phyloP scores from a whole-genome alignment of 2,329 filamentous ascomycete genomes.

The Calonectria hawksworthii region DNA sequence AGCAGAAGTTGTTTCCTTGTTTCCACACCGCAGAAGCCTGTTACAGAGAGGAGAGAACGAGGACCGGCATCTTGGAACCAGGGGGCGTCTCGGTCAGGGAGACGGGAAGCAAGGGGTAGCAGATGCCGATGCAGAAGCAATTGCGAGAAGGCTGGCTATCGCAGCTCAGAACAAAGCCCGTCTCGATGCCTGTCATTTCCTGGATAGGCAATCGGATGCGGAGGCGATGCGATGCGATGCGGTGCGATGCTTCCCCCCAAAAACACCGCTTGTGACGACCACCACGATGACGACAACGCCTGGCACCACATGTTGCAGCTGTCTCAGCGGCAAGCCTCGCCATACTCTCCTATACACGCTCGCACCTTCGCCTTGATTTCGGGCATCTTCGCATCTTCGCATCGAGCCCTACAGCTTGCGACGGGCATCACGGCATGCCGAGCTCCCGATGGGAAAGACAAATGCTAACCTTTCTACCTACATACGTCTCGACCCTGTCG shows the following conservation, averaged over 20 bases:
- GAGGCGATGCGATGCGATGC: not conserved
- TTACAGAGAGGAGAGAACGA: not conserved
- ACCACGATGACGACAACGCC: not conserved
- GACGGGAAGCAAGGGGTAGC: not conserved
- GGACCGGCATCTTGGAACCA: not conserved
- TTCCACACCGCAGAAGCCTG: not conserved
- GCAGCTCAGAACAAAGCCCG: not conserved
- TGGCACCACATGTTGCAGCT: not conserved
- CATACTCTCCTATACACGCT: not conserved
- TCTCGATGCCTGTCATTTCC: not conserved
- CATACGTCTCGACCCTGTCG: slow-evolving; percentile 5
- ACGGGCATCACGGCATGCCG: not conserved
- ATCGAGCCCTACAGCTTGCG: not conserved
- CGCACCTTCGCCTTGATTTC: not conserved
- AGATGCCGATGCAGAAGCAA: slow-evolving; percentile 1
- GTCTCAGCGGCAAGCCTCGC: not conserved
- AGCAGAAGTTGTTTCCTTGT: slow-evolving; percentile 6
- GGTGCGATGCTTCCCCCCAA: not conserved
- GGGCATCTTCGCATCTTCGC: not conserved
- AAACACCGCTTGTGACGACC: not conserved
- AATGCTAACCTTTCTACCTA: slow-evolving; percentile 1
- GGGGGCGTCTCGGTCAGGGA: slow-evolving; percentile 3
- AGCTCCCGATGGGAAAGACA: not conserved
- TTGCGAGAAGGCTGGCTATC: slow-evolving; percentile 1
- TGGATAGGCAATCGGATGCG: not conserved